These are phyloP conservation scores for Pisolithus tinctorius DNA, from an alignment of 768 basidiomycete species.

Conservation along the genomic window DNA sequence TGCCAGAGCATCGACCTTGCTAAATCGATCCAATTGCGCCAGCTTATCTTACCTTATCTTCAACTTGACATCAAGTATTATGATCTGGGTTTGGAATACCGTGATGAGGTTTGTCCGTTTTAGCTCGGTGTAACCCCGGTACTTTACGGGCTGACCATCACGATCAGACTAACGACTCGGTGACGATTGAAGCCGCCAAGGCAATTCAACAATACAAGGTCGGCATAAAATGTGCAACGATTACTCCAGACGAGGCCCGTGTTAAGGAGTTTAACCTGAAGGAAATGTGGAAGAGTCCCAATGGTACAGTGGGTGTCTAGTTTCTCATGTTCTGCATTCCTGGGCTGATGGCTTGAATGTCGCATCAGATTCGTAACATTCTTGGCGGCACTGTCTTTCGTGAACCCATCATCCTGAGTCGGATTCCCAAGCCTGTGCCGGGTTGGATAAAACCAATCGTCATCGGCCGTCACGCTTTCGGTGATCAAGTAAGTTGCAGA, in stretches of 20 bases:
- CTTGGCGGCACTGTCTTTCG: constrained; percentile 98
- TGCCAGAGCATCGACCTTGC: background rate
- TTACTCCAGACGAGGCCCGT: constrained; percentile 95
- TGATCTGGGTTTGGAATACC: constrained; percentile 91
- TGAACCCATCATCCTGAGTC: constrained; percentile 89
- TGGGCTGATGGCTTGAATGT: background rate
- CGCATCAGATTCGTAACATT: constrained; percentile 83
- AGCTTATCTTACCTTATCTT: constrained; percentile 95
- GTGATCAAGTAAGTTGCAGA: constrained; percentile 66
- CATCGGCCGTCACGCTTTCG: constrained; percentile 95
- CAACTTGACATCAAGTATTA: constrained; percentile 97
- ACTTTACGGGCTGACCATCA: constrained; percentile 1
- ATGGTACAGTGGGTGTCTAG: constrained; percentile 67
- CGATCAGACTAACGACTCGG: constrained; percentile 80
- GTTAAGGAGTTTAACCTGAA: constrained; percentile 97
- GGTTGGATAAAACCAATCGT: constrained; percentile 97
- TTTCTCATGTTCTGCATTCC: background rate
- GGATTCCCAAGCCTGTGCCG: constrained; percentile 89
- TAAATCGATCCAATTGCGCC: constrained; percentile 1
- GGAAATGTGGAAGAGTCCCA: constrained; percentile 98
- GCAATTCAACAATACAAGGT: constrained; percentile 93
- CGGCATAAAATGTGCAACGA: constrained; percentile 98
- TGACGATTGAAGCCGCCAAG: constrained; percentile 90
- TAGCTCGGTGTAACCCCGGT: background rate
- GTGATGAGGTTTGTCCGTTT: constrained; percentile 61